Conservation (phyloP, 441 rosid genomes). For the Metrosideros polymorpha region DNA sequence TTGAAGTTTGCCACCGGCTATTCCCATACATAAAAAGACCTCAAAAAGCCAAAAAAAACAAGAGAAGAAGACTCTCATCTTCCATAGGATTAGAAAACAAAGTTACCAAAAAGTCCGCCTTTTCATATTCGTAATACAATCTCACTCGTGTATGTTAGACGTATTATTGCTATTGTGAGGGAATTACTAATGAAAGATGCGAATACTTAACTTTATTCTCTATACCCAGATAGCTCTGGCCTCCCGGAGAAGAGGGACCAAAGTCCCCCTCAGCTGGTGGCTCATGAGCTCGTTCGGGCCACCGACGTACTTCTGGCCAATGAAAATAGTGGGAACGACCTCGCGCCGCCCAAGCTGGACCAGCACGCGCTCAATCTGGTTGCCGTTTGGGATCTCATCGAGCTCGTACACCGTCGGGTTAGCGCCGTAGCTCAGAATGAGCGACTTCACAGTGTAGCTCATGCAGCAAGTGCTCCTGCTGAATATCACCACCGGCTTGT, state of each 20-base stretch:
- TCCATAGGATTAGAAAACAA: neutral
- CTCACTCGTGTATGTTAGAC: neutral
- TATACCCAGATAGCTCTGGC: neutral
- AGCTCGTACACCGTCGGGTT: neutral
- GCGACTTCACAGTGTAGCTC: conserved; percentile 8
- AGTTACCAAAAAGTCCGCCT: neutral
- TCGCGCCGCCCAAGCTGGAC: neutral
- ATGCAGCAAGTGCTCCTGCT: conserved; percentile 7
- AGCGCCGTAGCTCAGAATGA: neutral
- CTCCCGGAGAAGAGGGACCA: conserved; percentile 17
- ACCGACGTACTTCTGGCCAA: neutral
- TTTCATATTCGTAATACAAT: neutral
- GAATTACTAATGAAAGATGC: neutral
- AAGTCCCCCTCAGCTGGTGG: neutral
- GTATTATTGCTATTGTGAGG: neutral
- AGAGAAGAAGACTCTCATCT: too few relatives aligned
- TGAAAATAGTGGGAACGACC: neutral
- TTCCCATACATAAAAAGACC: too few relatives aligned
- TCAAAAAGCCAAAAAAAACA: too few relatives aligned
- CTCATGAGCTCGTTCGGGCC: neutral
- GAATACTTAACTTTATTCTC: neutral
- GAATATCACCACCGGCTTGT: conserved; percentile 9
- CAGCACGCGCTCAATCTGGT: neutral
- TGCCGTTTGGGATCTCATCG: neutral
- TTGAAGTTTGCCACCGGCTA: too few relatives aligned